Percentiles rank a stretch among this genome's conserved stretches.
phyloP scores from a whole-genome alignment of 257 asterid genomes.

The Fraxinus pennsylvanica region DNA sequence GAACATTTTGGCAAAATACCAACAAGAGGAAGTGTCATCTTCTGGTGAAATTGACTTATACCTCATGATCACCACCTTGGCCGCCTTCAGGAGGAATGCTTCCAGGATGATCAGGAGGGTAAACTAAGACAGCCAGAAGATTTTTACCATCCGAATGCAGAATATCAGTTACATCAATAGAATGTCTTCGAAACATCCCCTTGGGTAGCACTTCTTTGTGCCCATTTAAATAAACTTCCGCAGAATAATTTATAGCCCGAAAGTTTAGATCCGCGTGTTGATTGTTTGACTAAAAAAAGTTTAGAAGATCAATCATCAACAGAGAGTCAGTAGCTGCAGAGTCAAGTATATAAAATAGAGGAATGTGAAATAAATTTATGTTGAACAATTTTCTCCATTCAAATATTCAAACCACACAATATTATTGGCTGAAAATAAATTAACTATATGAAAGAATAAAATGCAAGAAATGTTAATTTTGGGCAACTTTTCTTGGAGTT shows the following conservation, averaged over 20 bases:
- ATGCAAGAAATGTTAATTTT: neutral
- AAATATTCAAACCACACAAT: neutral
- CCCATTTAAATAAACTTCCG: conserved; percentile 86
- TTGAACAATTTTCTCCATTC: conserved; percentile 13
- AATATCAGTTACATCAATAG: conserved; percentile 64
- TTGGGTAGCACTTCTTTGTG: conserved; percentile 81
- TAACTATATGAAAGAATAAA: neutral
- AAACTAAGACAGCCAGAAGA: conserved; percentile 80
- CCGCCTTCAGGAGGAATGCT: conserved; percentile 86
- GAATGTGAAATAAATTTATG: neutral
- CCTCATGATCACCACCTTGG: conserved; percentile 99
- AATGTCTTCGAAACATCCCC: conserved; percentile 98
- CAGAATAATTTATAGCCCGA: conserved; percentile 89
- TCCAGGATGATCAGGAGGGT: conserved; percentile 99
- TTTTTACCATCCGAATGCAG: conserved; percentile 69
- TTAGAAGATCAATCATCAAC: conserved; percentile 34
- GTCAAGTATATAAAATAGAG: neutral
- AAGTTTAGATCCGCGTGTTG: conserved; percentile 76
- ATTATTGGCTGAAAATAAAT: conserved; percentile 2
- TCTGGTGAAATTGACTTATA: conserved; percentile 37
- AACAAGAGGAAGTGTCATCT: neutral
- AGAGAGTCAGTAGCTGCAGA: conserved; percentile 8
- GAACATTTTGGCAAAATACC: neutral
- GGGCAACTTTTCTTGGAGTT: neutral
- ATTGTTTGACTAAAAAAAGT: conserved; percentile 54